Conservation (phyloP, 768 basidiomycete species). For the Russula griseocarnosa region DNA sequence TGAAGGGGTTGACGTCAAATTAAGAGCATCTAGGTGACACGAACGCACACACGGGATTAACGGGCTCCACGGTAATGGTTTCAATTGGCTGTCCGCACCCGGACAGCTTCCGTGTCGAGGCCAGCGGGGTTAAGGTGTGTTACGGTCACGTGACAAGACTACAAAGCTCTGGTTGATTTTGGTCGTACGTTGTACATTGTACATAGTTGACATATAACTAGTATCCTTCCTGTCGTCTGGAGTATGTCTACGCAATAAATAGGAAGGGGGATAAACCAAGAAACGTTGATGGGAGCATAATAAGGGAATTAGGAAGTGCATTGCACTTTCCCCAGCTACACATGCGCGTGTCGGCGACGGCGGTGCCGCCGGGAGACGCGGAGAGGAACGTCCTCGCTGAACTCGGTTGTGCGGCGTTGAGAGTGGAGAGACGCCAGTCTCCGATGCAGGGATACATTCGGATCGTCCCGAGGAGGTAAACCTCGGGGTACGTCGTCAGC, state of each 20-base stretch:
- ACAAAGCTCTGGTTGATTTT: not conserved
- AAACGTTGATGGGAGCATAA: not conserved
- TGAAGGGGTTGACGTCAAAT: not conserved
- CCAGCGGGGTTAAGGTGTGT: too few relatives aligned
- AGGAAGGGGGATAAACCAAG: not conserved
- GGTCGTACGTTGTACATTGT: not conserved
- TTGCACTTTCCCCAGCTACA: not conserved
- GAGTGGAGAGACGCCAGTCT: conserved; percentile 2
- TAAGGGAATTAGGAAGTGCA: not conserved
- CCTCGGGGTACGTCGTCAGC: not conserved
- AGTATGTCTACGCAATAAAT: not conserved
- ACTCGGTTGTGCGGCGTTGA: not conserved
- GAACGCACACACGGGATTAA: too few relatives aligned
- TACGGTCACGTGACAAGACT: too few relatives aligned
- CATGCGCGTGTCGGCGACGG: conserved; percentile 18
- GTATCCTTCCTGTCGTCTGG: too few relatives aligned
- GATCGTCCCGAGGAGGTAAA: not conserved
- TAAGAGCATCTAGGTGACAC: not conserved
- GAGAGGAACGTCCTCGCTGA: not conserved
- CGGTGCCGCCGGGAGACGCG: conserved; percentile 8
- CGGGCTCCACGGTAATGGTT: too few relatives aligned
- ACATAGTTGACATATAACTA: too few relatives aligned
- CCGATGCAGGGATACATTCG: not conserved
- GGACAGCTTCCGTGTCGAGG: too few relatives aligned
- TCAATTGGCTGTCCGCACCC: too few relatives aligned